phyloP scores from a whole-genome alignment of 164 flowering plant genomes.

The Tetracentron sinense region DNA sequence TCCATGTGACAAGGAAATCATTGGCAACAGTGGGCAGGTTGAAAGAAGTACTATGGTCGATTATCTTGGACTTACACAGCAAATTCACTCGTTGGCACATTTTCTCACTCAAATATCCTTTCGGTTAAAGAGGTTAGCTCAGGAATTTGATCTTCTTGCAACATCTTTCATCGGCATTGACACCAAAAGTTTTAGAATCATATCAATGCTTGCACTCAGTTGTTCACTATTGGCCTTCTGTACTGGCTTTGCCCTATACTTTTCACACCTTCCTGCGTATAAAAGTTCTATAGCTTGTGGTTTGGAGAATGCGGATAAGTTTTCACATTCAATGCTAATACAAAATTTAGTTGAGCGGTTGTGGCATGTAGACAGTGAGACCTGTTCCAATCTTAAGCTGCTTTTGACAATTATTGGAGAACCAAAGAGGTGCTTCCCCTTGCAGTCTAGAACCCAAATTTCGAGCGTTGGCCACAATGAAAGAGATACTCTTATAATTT shows the following conservation, averaged over 20 bases:
- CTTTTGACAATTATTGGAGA: constrained; percentile 32
- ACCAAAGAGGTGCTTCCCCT: constrained; percentile 25
- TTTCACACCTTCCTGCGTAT: constrained; percentile 21
- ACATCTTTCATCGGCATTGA: constrained; percentile 61
- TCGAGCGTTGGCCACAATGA: constrained; percentile 25
- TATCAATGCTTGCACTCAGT: constrained; percentile 55
- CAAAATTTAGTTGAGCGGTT: constrained; percentile 49
- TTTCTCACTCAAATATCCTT: constrained; percentile 34
- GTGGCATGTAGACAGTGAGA: constrained; percentile 43
- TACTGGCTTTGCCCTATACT: constrained; percentile 36
- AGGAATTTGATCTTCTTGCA: constrained; percentile 62
- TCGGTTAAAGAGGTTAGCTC: constrained; percentile 39
- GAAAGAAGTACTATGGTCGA: constrained; percentile 12
- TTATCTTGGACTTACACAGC: constrained; percentile 8
- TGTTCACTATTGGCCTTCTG: constrained; percentile 70
- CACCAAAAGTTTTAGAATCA: constrained; percentile 34
- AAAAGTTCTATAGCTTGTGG: constrained; percentile 10
- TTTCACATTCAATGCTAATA: constrained; percentile 27
- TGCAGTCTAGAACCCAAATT: constrained; percentile 27
- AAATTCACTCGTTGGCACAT: constrained; percentile 14
- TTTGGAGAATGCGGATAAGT: constrained; percentile 17
- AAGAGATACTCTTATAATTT: constrained; percentile 36
- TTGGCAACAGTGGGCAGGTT: constrained; percentile 4
- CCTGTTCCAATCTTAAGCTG: constrained; percentile 30
- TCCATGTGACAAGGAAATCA: constrained; percentile 11